These are phyloP conservation scores for Keqinozyma sinolaborantium DNA, from an alignment of 1,139 yeast genomes.

Conservation along the genomic window DNA sequence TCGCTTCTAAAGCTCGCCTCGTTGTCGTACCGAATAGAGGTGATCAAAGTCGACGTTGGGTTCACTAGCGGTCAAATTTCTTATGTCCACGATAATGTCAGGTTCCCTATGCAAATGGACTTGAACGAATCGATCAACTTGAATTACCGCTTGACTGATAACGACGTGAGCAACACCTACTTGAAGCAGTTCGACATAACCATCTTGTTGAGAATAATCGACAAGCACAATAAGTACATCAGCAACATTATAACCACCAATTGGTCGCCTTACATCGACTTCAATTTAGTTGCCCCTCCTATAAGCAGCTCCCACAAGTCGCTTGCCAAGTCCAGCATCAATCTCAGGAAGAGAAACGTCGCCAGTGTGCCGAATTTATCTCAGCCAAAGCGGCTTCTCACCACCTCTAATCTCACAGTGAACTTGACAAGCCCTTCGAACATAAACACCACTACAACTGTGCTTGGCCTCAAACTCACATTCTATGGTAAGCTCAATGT, in stretches of 20 bases:
- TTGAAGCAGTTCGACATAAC: conserved; percentile 26
- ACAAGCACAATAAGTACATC: conserved; percentile 9
- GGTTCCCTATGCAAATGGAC: conserved; percentile 30
- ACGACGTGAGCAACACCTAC: conserved; percentile 19
- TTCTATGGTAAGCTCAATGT: conserved; percentile 64
- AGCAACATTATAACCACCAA: conserved; percentile 44
- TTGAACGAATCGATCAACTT: conserved; percentile 33
- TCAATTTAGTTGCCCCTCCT: conserved; percentile 47
- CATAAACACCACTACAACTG: conserved; percentile 22
- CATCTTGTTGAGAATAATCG: conserved; percentile 19
- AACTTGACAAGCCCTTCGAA: conserved; percentile 25
- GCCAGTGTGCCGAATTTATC: neutral
- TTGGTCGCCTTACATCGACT: conserved; percentile 63
- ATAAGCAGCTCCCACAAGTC: conserved; percentile 37
- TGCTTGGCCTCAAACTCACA: conserved; percentile 53
- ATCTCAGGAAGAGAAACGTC: conserved; percentile 2
- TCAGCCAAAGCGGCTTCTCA: conserved; percentile 11
- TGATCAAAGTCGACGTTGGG: conserved; percentile 22
- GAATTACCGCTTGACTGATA: conserved; percentile 41
- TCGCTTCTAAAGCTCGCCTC: conserved; percentile 24
- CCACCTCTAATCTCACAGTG: conserved; percentile 43
- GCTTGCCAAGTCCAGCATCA: conserved; percentile 3
- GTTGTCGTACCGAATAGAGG: conserved; percentile 4
- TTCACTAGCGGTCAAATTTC: conserved; percentile 32
- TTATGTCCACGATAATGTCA: conserved; percentile 20